These are phyloP conservation scores for Stenogyne calaminthoides DNA, from an alignment of 305 asterid genomes.

Conservation along the genomic window DNA sequence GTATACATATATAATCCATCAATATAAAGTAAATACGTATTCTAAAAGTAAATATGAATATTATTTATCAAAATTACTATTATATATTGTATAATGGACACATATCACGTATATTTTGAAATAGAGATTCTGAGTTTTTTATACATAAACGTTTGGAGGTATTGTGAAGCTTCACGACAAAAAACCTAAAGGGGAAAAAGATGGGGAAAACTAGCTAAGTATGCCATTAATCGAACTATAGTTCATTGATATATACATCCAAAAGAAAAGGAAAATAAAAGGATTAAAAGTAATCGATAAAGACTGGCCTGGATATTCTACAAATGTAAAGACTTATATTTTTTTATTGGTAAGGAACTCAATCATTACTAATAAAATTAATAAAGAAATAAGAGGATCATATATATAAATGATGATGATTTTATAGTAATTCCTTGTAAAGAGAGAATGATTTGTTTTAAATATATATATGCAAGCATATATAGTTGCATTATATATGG, in stretches of 20 bases:
- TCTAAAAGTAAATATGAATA: too few species aligned
- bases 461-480: too few species aligned
- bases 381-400: background rate
- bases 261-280: background rate
- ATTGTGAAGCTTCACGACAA: slow-evolving; percentile 4
- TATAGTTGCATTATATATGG: background rate
- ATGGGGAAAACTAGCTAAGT: background rate
- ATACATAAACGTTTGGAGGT: slow-evolving; percentile 28
- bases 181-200: slow-evolving; percentile 21
- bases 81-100: too few species aligned
- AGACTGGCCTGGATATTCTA: slow-evolving; percentile 21
- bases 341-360: background rate
- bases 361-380: background rate
- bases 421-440: background rate
- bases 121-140: too few species aligned
- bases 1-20: background rate
- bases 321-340: background rate
- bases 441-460: background rate
- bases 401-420: background rate
- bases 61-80: too few species aligned
- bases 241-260: slow-evolving; percentile 12
- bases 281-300: slow-evolving; percentile 27
- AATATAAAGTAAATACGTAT: background rate
- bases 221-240: background rate
- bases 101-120: too few species aligned